Evolutionary conservation across 148 eudicot species (phyloP), one percentile per base, ranked within the genome.

Genomic region (Silene latifolia): DNA sequence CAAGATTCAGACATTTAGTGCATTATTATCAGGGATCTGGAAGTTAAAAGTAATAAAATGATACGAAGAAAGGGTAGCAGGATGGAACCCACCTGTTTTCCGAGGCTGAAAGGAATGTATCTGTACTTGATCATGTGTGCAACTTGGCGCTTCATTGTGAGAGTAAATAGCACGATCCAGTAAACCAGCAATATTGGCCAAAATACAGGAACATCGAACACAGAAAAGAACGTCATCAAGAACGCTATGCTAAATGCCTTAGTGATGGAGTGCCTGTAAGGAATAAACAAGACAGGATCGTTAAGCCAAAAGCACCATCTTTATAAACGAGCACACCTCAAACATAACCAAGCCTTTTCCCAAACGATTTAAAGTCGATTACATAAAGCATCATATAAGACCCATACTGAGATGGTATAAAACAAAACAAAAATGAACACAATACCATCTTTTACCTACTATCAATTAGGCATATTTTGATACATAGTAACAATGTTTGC

Each of bases 51-150:
- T 4, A 58, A 51, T 27, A n/a, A 17, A 60, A 62, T 24, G 24
- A 69, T 54, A 53, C 8, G 7, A 12, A 29, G 44, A 24, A 39
- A 51, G n/a, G 63, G 25, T 4, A 78, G 58, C 2, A 17, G 48
- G 4, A 35, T 24, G 78, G 59, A 9, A 54, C 80, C 76, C 12
- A 89, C 96, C 98, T 92, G 91, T 83, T 92, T 92, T 61, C 96
- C 98, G 59, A 89, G 67, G 81, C 73, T 90, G 87, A 93, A 88
- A 42, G 98, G 98, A 57, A 93, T 72, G 74, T 93, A 90, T 84
- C 85, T 89, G 90, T 93, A 86, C 81, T 93, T 93, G 77, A 93
- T 81, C 98, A 93, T 93, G 82, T 93, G 98, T 53, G 87, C 85
- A 64, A 93, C 86, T 79, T 90, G 98, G 60, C 98, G 91, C 84